Evolutionary conservation across 305 asterid genomes (phyloP).

Genomic region (Solanum hybrid): DNA sequence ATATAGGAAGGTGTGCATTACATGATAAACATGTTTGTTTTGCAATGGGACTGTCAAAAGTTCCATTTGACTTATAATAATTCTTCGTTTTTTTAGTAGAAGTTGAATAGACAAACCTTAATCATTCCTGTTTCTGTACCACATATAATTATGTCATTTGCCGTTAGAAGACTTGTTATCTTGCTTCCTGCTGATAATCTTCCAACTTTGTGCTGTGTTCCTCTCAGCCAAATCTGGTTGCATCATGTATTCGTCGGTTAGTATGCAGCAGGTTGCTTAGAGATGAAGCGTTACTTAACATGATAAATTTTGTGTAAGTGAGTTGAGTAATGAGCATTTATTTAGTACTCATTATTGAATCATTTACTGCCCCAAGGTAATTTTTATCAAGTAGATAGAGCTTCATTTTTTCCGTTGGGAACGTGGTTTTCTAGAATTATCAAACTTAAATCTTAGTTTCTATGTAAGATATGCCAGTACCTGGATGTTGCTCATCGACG

Average conservation of each 20-base stretch:
- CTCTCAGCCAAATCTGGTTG: slow-evolving; percentile 86
- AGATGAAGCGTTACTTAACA: background rate
- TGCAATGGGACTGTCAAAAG: background rate
- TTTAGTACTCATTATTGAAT: background rate
- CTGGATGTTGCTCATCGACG: slow-evolving; percentile 71
- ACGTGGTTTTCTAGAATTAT: background rate
- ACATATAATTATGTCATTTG: slow-evolving; percentile 85
- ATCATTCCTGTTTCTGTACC: slow-evolving; percentile 90
- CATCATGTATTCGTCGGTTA: background rate
- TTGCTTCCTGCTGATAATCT: slow-evolving; percentile 93
- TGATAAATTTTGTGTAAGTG: background rate
- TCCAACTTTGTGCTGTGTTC: slow-evolving; percentile 81
- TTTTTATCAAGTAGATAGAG: background rate
- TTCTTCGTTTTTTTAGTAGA: background rate
- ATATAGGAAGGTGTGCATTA: background rate
- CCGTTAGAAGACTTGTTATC: slow-evolving; percentile 73
- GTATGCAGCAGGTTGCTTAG: background rate
- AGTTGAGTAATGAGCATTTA: background rate
- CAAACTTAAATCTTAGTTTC: background rate
- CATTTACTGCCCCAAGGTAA: background rate
- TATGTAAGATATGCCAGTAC: slow-evolving; percentile 22
- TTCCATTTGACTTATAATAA: background rate
- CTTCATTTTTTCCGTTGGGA: background rate
- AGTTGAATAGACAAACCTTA: slow-evolving; percentile 41
- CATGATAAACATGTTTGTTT: background rate